These are phyloP conservation scores for Lignosus rhinocerotis DNA, from an alignment of 1,284 basidiomycete genomes.

Conservation along the genomic window DNA sequence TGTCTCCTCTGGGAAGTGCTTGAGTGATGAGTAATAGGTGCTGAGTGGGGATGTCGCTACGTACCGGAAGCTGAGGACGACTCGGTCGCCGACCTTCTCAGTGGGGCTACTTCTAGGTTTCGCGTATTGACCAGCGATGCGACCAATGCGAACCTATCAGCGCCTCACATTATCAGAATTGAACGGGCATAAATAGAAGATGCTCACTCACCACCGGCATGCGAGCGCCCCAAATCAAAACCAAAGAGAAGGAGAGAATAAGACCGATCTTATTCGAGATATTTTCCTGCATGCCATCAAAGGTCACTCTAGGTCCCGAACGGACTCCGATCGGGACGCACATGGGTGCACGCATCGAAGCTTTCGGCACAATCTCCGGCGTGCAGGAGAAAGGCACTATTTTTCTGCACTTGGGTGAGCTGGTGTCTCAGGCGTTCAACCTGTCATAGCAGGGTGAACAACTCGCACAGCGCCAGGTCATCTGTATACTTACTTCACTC, in stretches of 20 bases:
- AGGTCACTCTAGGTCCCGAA: not conserved
- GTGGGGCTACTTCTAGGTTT: conserved; percentile 90
- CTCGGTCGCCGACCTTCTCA: conserved; percentile 72
- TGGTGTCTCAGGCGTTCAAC: conserved; percentile 86
- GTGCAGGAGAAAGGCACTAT: conserved; percentile 92
- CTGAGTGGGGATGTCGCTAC: conserved; percentile 15
- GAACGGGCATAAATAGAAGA: not conserved
- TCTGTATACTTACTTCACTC: conserved; percentile 56
- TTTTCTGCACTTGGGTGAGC: conserved; percentile 78
- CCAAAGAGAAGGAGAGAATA: conserved; percentile 92
- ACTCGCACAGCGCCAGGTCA: not conserved
- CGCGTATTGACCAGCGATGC: conserved; percentile 96
- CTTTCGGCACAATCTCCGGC: conserved; percentile 97
- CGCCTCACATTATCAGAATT: not conserved
- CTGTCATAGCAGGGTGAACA: conserved; percentile 39
- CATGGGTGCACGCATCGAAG: conserved; percentile 88
- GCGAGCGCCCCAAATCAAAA: conserved; percentile 91
- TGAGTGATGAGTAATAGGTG: not conserved
- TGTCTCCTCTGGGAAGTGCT: conserved; percentile 74
- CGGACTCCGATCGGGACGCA: conserved; percentile 36
- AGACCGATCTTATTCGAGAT: conserved; percentile 94
- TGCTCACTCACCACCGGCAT: conserved; percentile 72
- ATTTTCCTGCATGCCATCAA: conserved; percentile 60
- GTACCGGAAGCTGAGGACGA: conserved; percentile 81
- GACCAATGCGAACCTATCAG: conserved; percentile 78